phyloP scores from a whole-genome alignment of 129 eudicot genomes.

The Escallonia herrerae region DNA sequence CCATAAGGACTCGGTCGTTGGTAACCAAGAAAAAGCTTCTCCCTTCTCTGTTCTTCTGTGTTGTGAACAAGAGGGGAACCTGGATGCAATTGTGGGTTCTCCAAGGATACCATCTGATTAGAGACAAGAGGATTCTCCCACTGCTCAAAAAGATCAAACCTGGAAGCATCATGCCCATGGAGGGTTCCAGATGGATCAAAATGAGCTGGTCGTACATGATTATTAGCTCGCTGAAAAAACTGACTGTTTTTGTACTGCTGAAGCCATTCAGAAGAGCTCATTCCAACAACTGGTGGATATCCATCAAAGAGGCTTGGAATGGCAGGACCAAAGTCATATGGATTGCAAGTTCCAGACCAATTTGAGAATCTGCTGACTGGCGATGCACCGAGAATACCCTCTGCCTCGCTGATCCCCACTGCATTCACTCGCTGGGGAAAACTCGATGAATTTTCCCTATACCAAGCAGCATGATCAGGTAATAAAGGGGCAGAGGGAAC shows the following conservation, averaged over 20 bases:
- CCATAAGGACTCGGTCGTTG: slow-evolving; percentile 37
- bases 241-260: slow-evolving; percentile 61
- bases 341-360: slow-evolving; percentile 28
- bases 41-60: slow-evolving; percentile 29
- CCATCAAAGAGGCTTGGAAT: slow-evolving; percentile 41
- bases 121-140: slow-evolving; percentile 68
- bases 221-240: slow-evolving; percentile 25
- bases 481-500: slow-evolving; percentile 74
- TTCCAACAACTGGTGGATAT: slow-evolving; percentile 47
- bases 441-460: slow-evolving; percentile 20
- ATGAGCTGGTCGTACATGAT: slow-evolving; percentile 34
- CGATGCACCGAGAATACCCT: slow-evolving; percentile 63
- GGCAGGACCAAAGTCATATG: slow-evolving; percentile 26
- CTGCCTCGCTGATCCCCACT: slow-evolving; percentile 26
- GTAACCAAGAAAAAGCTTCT: slow-evolving; percentile 33
- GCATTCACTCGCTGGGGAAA: slow-evolving; percentile 8
- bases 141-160: slow-evolving; percentile 48
- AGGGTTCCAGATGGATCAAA: slow-evolving; percentile 28
- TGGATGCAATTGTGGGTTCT: slow-evolving; percentile 26
- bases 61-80: slow-evolving; percentile 23
- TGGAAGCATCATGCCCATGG: slow-evolving; percentile 37
- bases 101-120: slow-evolving; percentile 36
- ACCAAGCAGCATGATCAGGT: slow-evolving; percentile 65
- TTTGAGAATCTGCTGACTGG: slow-evolving; percentile 35
- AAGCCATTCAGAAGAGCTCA: slow-evolving; percentile 88